These are phyloP conservation scores for Orobanche coerulescens DNA, from an alignment of 257 asterid genomes.

Conservation along the genomic window DNA sequence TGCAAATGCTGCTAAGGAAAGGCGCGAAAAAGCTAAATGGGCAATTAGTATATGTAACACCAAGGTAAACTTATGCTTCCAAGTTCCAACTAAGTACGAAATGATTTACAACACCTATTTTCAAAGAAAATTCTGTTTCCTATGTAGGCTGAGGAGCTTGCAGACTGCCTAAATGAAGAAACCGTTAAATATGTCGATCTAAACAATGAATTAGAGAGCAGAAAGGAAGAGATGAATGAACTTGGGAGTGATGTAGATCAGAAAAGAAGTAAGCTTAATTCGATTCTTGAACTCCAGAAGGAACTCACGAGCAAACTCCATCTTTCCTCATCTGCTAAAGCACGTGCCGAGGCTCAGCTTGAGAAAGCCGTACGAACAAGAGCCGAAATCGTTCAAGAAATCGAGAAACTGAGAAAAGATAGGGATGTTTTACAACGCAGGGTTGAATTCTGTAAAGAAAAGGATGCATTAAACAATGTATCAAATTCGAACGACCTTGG, in stretches of 20 bases:
- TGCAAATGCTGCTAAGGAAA: slow-evolving; percentile 28
- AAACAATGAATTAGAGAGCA: slow-evolving; percentile 32
- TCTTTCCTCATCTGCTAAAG: slow-evolving; percentile 37
- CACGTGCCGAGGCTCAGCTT: slow-evolving; percentile 36
- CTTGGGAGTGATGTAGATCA: slow-evolving; percentile 43
- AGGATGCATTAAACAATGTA: slow-evolving; percentile 42
- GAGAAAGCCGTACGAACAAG: slow-evolving; percentile 40
- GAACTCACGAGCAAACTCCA: slow-evolving; percentile 54
- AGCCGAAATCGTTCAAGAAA: slow-evolving; percentile 41
- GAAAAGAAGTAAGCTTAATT: slow-evolving; percentile 37
- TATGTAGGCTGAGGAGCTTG: slow-evolving; percentile 44
- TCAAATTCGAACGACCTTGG: slow-evolving; percentile 22
- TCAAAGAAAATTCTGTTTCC: not conserved
- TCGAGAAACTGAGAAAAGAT: slow-evolving; percentile 43
- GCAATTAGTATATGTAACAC: slow-evolving; percentile 37
- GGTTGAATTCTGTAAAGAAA: slow-evolving; percentile 59
- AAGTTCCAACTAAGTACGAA: not conserved
- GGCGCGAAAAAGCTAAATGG: slow-evolving; percentile 47
- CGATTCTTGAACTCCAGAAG: slow-evolving; percentile 40
- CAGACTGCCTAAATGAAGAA: slow-evolving; percentile 30
- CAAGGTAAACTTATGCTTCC: slow-evolving; percentile 33
- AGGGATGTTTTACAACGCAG: slow-evolving; percentile 49
- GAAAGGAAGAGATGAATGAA: slow-evolving; percentile 35
- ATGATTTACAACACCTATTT: not conserved
- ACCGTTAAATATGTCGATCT: slow-evolving; percentile 27